These are phyloP conservation scores for Colletotrichum sp. DNA, from an alignment of 2,329 filamentous ascomycete genomes.

Conservation along the genomic window DNA sequence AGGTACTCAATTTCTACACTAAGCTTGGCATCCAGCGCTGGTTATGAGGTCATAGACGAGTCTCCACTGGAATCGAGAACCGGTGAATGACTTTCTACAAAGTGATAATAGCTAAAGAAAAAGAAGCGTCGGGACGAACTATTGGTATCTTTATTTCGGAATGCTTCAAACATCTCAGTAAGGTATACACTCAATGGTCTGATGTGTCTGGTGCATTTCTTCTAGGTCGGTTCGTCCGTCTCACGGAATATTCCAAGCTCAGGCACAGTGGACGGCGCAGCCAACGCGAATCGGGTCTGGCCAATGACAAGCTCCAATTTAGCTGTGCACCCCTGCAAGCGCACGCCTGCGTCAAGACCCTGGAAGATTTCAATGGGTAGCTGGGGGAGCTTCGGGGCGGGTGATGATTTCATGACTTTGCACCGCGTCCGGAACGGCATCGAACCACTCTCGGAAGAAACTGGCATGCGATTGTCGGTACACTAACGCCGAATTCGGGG, in stretches of 20 bases:
- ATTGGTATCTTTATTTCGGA: not conserved
- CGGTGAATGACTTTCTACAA: not conserved
- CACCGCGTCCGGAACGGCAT: constrained; percentile 12
- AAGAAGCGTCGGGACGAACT: not conserved
- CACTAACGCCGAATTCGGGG: constrained; percentile 4
- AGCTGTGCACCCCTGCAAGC: not conserved
- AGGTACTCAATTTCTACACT: not conserved
- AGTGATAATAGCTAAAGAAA: not conserved
- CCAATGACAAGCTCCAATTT: constrained; percentile 9
- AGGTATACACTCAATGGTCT: not conserved
- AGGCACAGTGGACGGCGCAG: not conserved
- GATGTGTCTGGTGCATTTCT: not conserved
- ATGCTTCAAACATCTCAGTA: not conserved
- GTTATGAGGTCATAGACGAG: not conserved
- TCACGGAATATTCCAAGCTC: not conserved
- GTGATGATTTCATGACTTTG: constrained; percentile 21
- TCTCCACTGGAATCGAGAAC: not conserved
- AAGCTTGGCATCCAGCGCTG: not conserved
- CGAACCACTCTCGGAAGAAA: constrained; percentile 14
- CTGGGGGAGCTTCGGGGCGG: constrained; percentile 11
- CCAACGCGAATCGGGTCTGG: not conserved
- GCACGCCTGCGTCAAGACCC: not conserved
- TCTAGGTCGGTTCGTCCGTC: not conserved
- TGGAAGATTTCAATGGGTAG: constrained; percentile 5
- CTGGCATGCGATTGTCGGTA: not conserved